Conservation (phyloP, 2,329 filamentous ascomycete genomes). For the Nigrospora oryzae region DNA sequence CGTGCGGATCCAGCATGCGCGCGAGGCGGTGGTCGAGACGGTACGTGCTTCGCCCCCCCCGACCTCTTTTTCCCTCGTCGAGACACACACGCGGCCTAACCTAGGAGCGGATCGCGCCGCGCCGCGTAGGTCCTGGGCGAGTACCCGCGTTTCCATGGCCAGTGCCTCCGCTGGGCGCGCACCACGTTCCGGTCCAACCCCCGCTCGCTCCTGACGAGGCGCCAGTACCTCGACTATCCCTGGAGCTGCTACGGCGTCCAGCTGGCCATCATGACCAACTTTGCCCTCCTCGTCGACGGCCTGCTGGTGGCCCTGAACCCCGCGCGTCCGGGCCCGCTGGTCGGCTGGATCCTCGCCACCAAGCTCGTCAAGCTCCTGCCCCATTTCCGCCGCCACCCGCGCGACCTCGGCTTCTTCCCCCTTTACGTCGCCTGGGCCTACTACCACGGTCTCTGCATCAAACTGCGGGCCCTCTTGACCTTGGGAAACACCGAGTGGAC, state of each 20-base stretch:
- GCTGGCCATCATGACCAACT: slow-evolving; percentile 43
- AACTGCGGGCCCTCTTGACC: slow-evolving; percentile 46
- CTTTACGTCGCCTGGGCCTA: slow-evolving; percentile 47
- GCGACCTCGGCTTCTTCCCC: slow-evolving; percentile 41
- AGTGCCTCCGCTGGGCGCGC: slow-evolving; percentile 48
- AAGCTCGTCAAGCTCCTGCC: slow-evolving; percentile 50
- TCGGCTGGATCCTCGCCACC: slow-evolving; percentile 40
- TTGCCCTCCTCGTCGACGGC: slow-evolving; percentile 44
- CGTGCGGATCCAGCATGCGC: slow-evolving; percentile 42
- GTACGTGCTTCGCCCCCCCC: too few species aligned
- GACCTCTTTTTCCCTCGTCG: too few species aligned
- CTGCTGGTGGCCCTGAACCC: slow-evolving; percentile 26
- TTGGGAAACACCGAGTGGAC: slow-evolving; percentile 36
- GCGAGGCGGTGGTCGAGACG: slow-evolving; percentile 23
- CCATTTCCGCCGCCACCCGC: slow-evolving; percentile 41
- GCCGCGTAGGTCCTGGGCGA: slow-evolving; percentile 35
- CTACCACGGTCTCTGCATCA: slow-evolving; percentile 43
- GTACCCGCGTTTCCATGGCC: slow-evolving; percentile 37
- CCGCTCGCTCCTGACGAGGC: slow-evolving; percentile 31
- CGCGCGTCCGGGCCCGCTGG: slow-evolving; percentile 7
- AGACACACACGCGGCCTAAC: too few species aligned
- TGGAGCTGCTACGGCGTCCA: slow-evolving; percentile 52
- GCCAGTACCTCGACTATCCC: slow-evolving; percentile 30
- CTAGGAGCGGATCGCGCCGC: too few species aligned
- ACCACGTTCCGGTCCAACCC: slow-evolving; percentile 50